Conservation (phyloP, 2,329 filamentous ascomycete species). For the Didymella sp. region DNA sequence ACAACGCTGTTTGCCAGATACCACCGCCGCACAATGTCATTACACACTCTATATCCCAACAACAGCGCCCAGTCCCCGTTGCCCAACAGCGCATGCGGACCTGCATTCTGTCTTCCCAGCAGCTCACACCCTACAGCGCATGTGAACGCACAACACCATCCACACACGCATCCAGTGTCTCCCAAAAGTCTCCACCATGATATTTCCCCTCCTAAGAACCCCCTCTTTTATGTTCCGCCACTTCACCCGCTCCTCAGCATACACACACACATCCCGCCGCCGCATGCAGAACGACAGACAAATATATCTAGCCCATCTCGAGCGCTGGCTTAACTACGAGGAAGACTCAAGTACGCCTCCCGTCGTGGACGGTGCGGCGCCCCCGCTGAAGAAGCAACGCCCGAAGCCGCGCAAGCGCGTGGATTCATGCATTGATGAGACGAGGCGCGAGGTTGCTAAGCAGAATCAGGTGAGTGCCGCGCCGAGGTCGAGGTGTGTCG, state of each 20-base stretch:
- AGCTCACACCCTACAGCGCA: too few relatives aligned
- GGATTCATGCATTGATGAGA: not conserved
- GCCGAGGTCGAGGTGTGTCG: not conserved
- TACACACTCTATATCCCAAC: too few relatives aligned
- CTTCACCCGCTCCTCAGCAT: not conserved
- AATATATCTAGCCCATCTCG: not conserved
- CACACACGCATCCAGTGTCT: too few relatives aligned
- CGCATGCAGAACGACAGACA: not conserved
- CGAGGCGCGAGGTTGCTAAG: not conserved
- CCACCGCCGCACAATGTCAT: too few relatives aligned
- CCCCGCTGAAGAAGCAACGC: not conserved
- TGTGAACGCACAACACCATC: too few relatives aligned
- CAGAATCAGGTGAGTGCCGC: not conserved
- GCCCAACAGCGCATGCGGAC: too few relatives aligned
- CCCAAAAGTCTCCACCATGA: too few relatives aligned
- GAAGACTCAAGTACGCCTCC: not conserved
- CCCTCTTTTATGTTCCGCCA: conserved; percentile 1
- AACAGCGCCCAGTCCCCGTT: too few relatives aligned
- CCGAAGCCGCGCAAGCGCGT: not conserved
- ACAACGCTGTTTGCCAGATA: too few relatives aligned
- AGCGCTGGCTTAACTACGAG: conserved; percentile 10
- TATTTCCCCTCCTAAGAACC: too few relatives aligned
- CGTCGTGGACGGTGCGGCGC: not conserved
- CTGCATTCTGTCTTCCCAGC: too few relatives aligned
- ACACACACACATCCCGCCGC: not conserved